phyloP scores from a whole-genome alignment of 345 rosid species.

The Turnera subulata region DNA sequence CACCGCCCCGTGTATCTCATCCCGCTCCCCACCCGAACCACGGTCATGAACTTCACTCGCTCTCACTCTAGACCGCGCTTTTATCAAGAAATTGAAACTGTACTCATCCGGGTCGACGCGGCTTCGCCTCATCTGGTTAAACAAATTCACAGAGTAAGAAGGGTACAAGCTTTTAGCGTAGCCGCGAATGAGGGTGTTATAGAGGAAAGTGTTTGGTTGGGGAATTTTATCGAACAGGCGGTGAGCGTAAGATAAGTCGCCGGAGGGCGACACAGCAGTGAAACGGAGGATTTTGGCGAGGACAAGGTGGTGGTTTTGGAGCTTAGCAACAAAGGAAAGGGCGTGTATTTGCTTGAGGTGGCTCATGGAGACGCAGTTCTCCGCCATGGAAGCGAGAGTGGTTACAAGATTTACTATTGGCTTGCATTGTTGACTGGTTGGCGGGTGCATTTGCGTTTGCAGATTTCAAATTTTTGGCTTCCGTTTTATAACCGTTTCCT shows the following conservation, averaged over 20 bases:
- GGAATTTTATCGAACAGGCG: conserved; percentile 27
- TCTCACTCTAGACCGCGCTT: conserved; percentile 21
- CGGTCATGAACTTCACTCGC: conserved; percentile 1
- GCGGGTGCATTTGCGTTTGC: background rate
- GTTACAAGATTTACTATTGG: conserved; percentile 13
- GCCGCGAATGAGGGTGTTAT: conserved; percentile 28
- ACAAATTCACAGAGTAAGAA: conserved; percentile 9
- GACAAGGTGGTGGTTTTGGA: conserved; percentile 13
- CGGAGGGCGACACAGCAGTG: conserved; percentile 15
- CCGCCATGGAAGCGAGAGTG: conserved; percentile 24
- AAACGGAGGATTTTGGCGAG: conserved; percentile 20
- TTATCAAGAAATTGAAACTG: conserved; percentile 28
- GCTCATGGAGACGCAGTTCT: conserved; percentile 18
- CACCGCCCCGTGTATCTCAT: conserved; percentile 26
- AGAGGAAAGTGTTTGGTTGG: conserved; percentile 23
- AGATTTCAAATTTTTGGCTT: background rate
- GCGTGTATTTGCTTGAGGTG: conserved; percentile 30
- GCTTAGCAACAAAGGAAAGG: conserved; percentile 4
- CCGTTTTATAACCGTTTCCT: background rate
- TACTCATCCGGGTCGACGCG: conserved; percentile 23
- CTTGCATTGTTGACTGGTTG: conserved; percentile 9
- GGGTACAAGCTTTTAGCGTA: conserved; percentile 22
- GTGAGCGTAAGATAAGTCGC: conserved; percentile 25
- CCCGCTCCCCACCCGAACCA: conserved; percentile 3
- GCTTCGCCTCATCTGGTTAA: conserved; percentile 25